Evolutionary conservation across 108 stramenopile species (phyloP).

Genomic region (Bacterosira constricta): DNA sequence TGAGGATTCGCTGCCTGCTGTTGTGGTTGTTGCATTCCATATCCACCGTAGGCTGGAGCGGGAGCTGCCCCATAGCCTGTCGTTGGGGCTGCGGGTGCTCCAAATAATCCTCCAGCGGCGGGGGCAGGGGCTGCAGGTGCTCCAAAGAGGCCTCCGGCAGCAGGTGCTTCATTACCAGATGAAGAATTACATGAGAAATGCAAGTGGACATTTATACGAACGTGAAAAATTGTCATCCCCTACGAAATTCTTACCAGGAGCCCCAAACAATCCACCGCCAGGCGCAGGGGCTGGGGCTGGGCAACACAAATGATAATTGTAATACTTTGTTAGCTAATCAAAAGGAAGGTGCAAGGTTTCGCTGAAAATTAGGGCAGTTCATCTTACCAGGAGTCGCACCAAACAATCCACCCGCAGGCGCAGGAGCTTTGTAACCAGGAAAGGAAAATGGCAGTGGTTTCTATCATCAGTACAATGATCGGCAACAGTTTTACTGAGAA

Average conservation of each 20-base stretch:
- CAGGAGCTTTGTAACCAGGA: neutral
- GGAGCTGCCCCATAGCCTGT: slow-evolving; percentile 4
- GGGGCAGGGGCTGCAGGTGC: slow-evolving; percentile 33
- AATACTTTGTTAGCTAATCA: no score
- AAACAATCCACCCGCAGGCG: slow-evolving; percentile 52
- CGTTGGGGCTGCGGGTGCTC: slow-evolving; percentile 7
- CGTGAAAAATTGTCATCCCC: neutral
- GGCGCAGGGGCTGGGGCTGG: slow-evolving; percentile 32
- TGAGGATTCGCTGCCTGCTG: slow-evolving; percentile 52
- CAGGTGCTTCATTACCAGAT: neutral
- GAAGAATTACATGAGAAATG: neutral
- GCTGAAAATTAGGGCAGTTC: no score
- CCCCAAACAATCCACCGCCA: slow-evolving; percentile 29
- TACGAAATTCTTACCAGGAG: slow-evolving; percentile 10
- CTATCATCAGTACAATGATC: neutral
- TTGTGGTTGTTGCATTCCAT: slow-evolving; percentile 10
- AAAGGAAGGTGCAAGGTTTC: no score
- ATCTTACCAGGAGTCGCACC: slow-evolving; percentile 30
- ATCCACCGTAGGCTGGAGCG: slow-evolving; percentile 4
- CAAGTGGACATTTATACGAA: neutral
- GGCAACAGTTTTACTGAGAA: neutral
- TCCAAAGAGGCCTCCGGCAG: slow-evolving; percentile 38
- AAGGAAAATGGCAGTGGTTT: neutral
- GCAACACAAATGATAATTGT: neutral
- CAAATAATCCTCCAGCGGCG: slow-evolving; percentile 24